Evolutionary conservation across 139 green algal genomes (phyloP).

Genomic region (Picochlorum sp.): DNA sequence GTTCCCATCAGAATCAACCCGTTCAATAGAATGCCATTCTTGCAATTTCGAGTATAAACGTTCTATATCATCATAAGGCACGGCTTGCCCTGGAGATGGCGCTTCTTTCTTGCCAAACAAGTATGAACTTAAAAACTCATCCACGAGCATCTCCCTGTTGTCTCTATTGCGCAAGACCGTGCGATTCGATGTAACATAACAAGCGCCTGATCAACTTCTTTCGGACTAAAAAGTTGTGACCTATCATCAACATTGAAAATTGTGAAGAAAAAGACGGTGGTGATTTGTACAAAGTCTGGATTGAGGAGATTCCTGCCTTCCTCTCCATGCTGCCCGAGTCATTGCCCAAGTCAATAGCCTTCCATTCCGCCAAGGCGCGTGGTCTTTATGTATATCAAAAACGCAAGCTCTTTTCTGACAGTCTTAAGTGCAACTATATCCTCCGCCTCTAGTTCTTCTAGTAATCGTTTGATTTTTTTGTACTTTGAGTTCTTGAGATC

Average conservation of each 20-base stretch:
- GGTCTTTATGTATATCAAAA: constrained; percentile 13
- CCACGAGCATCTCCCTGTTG: not conserved
- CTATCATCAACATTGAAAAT: too few relatives aligned
- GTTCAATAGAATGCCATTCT: constrained; percentile 19
- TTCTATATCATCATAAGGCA: constrained; percentile 3
- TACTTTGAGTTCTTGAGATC: constrained; percentile 30
- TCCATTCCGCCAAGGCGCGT: constrained; percentile 2
- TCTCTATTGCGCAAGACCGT: too few relatives aligned
- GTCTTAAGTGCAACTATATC: constrained; percentile 23
- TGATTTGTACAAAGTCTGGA: not conserved
- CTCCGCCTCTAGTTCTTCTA: constrained; percentile 30
- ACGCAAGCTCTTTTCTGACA: constrained; percentile 31
- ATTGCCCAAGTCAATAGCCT: not conserved
- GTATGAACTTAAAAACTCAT: constrained; percentile 10
- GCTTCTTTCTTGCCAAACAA: constrained; percentile 28
- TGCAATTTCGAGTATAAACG: constrained; percentile 22
- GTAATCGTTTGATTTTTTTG: constrained; percentile 34
- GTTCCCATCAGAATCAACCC: not conserved
- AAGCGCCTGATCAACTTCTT: too few relatives aligned
- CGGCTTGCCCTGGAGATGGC: not conserved
- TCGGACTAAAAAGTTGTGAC: too few relatives aligned
- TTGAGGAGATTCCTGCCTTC: not conserved
- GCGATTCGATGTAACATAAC: too few relatives aligned
- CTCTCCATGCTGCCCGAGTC: too few relatives aligned
- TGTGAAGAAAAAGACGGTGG: too few relatives aligned